phyloP scores from a whole-genome alignment of 1,284 basidiomycete species.

The Tremellales sp. region DNA sequence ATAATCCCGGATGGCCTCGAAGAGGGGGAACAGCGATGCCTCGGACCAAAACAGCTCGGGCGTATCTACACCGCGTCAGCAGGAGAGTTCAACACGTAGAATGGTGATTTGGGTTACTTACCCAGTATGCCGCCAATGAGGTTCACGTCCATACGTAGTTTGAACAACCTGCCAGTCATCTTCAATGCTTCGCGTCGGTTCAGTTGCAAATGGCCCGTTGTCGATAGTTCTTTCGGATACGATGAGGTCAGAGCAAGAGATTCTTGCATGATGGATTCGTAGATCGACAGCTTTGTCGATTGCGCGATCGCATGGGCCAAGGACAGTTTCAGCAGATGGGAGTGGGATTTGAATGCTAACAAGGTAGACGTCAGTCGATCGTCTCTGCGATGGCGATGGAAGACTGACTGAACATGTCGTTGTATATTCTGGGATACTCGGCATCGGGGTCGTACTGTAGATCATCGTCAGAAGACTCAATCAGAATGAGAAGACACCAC shows the following conservation, averaged over 20 bases:
- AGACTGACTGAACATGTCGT: constrained; percentile 51
- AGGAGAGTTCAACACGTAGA: neutral
- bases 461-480: constrained; percentile 15
- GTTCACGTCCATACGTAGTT: constrained; percentile 83
- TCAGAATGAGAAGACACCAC: constrained; percentile 29
- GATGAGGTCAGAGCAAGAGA: constrained; percentile 75
- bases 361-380: neutral
- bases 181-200: constrained; percentile 78
- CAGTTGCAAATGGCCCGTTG: constrained; percentile 71
- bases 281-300: constrained; percentile 84
- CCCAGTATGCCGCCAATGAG: constrained; percentile 84
- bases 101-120: constrained; percentile 14
- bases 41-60: constrained; percentile 96
- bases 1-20: constrained; percentile 91
- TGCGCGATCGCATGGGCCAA: constrained; percentile 92
- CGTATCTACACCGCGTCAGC: constrained; percentile 56
- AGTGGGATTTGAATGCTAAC: constrained; percentile 79
- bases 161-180: constrained; percentile 84
- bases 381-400: neutral
- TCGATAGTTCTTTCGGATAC: constrained; percentile 80
- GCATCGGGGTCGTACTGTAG: constrained; percentile 76
- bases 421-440: constrained; percentile 77
- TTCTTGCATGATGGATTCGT: constrained; percentile 74
- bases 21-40: constrained; percentile 80
- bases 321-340: constrained; percentile 68